Evolutionary conservation across 2,329 filamentous ascomycete genomes (phyloP).

Genomic region (Fusarium nelsonii): DNA sequence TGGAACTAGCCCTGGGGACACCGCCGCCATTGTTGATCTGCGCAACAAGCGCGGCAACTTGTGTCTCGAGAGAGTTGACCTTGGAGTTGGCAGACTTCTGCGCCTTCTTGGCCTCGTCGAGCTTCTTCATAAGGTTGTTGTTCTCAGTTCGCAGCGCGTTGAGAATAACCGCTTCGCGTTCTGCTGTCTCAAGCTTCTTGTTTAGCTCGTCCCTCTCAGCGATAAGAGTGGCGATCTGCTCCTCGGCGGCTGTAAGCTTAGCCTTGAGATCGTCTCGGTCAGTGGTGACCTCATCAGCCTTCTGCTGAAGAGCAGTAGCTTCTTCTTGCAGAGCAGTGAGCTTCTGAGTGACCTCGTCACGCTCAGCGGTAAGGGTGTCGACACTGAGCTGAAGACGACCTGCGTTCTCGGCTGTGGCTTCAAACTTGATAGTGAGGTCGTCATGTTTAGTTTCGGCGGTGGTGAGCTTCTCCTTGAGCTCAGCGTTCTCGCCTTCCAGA

Average conservation of each 20-base stretch:
- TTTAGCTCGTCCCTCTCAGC: conserved; percentile 32
- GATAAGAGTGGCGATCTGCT: conserved; percentile 24
- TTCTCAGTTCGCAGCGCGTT: conserved; percentile 43
- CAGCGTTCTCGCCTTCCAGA: conserved; percentile 33
- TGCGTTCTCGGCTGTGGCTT: conserved; percentile 27
- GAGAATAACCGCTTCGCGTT: conserved; percentile 40
- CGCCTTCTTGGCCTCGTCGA: conserved; percentile 41
- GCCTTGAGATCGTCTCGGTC: conserved; percentile 37
- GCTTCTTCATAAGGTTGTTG: conserved; percentile 43
- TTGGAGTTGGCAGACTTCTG: conserved; percentile 41
- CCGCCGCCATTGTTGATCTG: conserved; percentile 33
- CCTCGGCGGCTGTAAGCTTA: conserved; percentile 34
- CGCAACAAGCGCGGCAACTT: conserved; percentile 40
- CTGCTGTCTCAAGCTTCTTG: conserved; percentile 42
- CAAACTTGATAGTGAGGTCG: conserved; percentile 20
- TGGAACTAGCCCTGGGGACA: conserved; percentile 23
- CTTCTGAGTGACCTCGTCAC: conserved; percentile 44
- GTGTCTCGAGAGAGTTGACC: conserved; percentile 36
- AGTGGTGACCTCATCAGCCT: conserved; percentile 31
- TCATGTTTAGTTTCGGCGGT: conserved; percentile 23
- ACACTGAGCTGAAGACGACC: conserved; percentile 18
- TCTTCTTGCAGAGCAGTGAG: conserved; percentile 36
- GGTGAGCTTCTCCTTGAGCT: conserved; percentile 39
- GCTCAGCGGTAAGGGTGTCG: conserved; percentile 35
- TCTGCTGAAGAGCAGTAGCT: conserved; percentile 31